These are phyloP conservation scores for Apiotrichum domesticum DNA, from an alignment of 1,284 basidiomycete genomes.

Conservation along the genomic window DNA sequence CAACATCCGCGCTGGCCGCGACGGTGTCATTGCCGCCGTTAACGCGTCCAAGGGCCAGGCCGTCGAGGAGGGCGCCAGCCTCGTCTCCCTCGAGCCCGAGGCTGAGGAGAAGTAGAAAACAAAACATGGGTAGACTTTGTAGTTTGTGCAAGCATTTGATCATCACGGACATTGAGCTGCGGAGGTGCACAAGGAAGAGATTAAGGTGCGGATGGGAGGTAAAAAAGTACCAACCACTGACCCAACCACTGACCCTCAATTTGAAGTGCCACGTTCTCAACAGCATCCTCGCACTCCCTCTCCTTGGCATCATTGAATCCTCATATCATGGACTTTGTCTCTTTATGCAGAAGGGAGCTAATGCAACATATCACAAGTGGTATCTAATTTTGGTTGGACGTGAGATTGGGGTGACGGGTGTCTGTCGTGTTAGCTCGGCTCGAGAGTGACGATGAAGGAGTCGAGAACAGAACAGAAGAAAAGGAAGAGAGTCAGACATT, in stretches of 20 bases:
- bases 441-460: neutral
- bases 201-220: no score
- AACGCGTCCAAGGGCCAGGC: constrained; percentile 75
- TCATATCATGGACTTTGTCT: neutral
- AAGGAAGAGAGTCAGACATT: constrained; percentile 11
- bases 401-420: neutral
- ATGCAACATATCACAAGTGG: constrained; percentile 2
- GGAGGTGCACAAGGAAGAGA: no score
- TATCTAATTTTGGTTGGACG: neutral
- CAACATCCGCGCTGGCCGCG: constrained; percentile 63
- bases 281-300: no score
- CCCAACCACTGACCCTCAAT: no score
- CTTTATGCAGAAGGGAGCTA: constrained; percentile 5
- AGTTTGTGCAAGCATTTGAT: neutral
- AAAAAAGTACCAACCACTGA: no score
- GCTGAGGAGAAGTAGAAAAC: constrained; percentile 1
- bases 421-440: neutral
- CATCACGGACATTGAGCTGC: neutral
- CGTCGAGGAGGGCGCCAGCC: constrained; percentile 75
- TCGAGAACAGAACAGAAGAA: neutral
- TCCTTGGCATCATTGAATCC: neutral
- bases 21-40: constrained; percentile 64
- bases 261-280: no score
- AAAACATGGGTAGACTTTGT: neutral
- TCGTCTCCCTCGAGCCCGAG: constrained; percentile 54